phyloP scores from a whole-genome alignment of 139 green algal species.

The Ulvella scutata region DNA sequence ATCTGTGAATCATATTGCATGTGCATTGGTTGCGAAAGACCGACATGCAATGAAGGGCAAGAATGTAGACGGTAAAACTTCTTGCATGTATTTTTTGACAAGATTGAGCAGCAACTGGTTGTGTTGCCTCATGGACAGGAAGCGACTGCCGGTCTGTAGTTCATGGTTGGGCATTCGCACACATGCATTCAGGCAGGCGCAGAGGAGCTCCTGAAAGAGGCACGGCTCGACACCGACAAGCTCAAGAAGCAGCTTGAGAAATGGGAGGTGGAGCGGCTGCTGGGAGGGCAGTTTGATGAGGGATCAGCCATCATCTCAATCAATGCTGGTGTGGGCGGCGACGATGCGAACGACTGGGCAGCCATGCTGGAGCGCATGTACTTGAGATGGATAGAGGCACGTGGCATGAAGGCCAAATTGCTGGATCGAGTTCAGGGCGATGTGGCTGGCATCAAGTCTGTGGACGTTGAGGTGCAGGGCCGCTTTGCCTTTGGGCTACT shows the following conservation, averaged over 20 bases:
- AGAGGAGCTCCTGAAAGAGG: not conserved
- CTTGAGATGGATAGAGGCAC: slow-evolving; percentile 49
- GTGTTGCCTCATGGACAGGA: too few species aligned
- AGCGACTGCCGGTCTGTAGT: too few species aligned
- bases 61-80: too few species aligned
- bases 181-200: too few species aligned
- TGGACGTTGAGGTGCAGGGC: slow-evolving; percentile 68
- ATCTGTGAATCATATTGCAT: too few species aligned
- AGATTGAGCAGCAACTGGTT: too few species aligned
- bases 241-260: not conserved
- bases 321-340: slow-evolving; percentile 59
- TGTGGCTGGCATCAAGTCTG: slow-evolving; percentile 79
- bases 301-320: slow-evolving; percentile 22
- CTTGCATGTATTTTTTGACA: too few species aligned
- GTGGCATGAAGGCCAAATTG: slow-evolving; percentile 6
- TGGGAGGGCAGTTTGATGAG: not conserved
- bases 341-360: slow-evolving; percentile 85
- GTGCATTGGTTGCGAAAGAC: too few species aligned
- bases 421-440: slow-evolving; percentile 30
- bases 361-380: slow-evolving; percentile 93
- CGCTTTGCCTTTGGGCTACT: slow-evolving; percentile 56
- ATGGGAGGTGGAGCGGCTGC: not conserved
- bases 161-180: too few species aligned
- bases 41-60: too few species aligned
- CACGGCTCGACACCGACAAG: not conserved